A percentile compares a stretch with the other conserved stretches of the same genome.
phyloP scores from a whole-genome alignment of 768 basidiomycete genomes.

The Mycena indigotica region DNA sequence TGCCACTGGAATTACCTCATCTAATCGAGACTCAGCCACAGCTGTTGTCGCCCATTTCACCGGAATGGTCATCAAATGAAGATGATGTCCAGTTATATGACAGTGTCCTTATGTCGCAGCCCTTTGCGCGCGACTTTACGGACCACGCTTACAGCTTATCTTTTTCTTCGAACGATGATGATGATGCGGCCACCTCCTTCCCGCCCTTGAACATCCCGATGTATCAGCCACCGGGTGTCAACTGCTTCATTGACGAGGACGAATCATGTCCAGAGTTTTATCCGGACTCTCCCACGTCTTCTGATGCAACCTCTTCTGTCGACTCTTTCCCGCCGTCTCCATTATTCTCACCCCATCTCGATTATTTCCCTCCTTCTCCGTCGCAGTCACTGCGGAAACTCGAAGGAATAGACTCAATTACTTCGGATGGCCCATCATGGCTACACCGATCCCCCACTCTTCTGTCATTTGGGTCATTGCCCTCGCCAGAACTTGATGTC shows the following conservation, averaged over 20 bases:
- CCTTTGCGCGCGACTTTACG: neutral
- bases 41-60: constrained; percentile 21
- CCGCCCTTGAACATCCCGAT: constrained; percentile 13
- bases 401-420: neutral
- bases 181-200: no score
- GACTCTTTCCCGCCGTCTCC: neutral
- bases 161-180: no score
- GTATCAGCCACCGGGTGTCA: neutral
- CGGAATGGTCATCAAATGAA: constrained; percentile 13
- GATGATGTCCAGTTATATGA: neutral
- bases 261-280: neutral
- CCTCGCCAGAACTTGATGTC: constrained; percentile 22
- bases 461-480: constrained; percentile 12
- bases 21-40: neutral
- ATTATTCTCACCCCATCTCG: neutral
- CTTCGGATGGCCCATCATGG: neutral
- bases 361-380: neutral
- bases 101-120: constrained; percentile 18
- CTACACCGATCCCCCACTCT: neutral
- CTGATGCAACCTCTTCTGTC: neutral
- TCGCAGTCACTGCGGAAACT: neutral
- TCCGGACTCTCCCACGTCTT: neutral
- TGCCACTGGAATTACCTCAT: constrained; percentile 14
- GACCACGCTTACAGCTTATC: no score
- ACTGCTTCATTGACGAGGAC: neutral